These are phyloP conservation scores for Ascochyta pisi DNA, from an alignment of 2,329 filamentous ascomycete genomes.

Conservation along the genomic window DNA sequence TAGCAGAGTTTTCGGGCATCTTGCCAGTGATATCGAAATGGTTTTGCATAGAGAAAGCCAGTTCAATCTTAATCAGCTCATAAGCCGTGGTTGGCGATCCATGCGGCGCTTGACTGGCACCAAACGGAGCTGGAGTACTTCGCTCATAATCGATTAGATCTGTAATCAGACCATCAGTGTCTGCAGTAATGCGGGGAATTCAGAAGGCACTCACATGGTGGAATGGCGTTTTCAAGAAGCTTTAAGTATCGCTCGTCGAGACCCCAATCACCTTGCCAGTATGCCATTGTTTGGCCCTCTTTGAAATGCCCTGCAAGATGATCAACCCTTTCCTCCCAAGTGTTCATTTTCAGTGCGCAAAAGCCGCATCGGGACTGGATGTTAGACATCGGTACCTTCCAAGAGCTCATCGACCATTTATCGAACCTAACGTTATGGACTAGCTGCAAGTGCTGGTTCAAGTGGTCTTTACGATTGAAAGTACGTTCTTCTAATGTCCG, in stretches of 20 bases:
- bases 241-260: conserved; percentile 23
- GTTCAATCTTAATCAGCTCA: conserved; percentile 35
- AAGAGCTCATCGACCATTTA: conserved; percentile 45
- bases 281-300: conserved; percentile 30
- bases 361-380: conserved; percentile 36
- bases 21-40: conserved; percentile 28
- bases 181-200: not conserved
- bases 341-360: conserved; percentile 27
- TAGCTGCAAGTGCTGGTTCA: conserved; percentile 36
- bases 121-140: conserved; percentile 30
- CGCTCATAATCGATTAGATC: conserved; percentile 32
- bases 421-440: conserved; percentile 31
- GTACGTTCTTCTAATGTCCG: conserved; percentile 32
- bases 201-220: conserved; percentile 24
- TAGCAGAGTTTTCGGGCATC: conserved; percentile 29
- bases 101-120: conserved; percentile 29
- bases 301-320: conserved; percentile 40
- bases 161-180: conserved; percentile 7
- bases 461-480: conserved; percentile 40
- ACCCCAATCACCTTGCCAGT: conserved; percentile 38
- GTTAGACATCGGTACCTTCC: conserved; percentile 34
- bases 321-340: conserved; percentile 32
- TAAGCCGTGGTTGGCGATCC: conserved; percentile 35
- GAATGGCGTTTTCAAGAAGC: conserved; percentile 29
- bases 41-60: conserved; percentile 30